A percentile compares a stretch with the other conserved stretches of the same genome.
These are phyloP conservation scores for Colletotrichum neosansevieriae DNA, from an alignment of 2,329 filamentous ascomycete species.

Conservation along the genomic window DNA sequence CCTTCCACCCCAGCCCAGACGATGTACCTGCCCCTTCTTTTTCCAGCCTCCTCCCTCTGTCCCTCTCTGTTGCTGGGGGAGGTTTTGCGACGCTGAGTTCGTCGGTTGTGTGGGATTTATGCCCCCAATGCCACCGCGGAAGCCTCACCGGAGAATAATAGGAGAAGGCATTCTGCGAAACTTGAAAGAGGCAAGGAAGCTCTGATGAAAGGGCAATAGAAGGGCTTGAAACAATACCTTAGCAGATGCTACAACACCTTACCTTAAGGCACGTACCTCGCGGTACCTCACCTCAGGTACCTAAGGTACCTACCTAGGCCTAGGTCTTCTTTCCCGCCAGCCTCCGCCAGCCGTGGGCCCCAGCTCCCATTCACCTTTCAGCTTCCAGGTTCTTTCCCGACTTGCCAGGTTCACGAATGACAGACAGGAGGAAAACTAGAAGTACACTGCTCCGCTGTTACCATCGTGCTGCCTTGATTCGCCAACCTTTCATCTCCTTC, in stretches of 20 bases:
- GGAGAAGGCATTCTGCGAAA: conserved; percentile 7
- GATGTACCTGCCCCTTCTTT: neutral
- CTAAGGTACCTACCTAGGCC: too few relatives aligned
- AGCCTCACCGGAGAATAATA: neutral
- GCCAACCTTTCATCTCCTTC: conserved; percentile 18
- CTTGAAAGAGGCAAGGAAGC: conserved; percentile 19
- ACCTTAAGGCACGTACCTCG: neutral
- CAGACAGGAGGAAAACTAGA: neutral
- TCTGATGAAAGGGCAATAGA: conserved; percentile 31
- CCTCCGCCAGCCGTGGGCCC: conserved; percentile 19
- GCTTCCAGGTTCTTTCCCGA: too few relatives aligned
- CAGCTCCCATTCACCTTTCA: neutral
- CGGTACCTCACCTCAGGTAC: neutral
- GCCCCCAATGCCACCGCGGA: neutral
- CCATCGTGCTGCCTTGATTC: conserved; percentile 23
- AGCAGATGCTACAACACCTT: conserved; percentile 27
- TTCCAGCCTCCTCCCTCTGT: neutral
- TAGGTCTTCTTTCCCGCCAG: conserved; percentile 19
- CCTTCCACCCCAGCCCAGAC: neutral
- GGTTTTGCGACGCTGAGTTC: neutral
- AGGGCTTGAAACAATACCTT: conserved; percentile 28
- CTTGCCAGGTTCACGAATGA: too few relatives aligned
- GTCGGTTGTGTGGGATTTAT: neutral
- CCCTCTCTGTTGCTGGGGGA: conserved; percentile 17
- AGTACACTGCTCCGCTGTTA: conserved; percentile 5